A percentile compares a stretch with the other conserved stretches of the same genome.
These are phyloP conservation scores for Ophiobolus disseminans DNA, from an alignment of 2,329 filamentous ascomycete species.

Conservation along the genomic window DNA sequence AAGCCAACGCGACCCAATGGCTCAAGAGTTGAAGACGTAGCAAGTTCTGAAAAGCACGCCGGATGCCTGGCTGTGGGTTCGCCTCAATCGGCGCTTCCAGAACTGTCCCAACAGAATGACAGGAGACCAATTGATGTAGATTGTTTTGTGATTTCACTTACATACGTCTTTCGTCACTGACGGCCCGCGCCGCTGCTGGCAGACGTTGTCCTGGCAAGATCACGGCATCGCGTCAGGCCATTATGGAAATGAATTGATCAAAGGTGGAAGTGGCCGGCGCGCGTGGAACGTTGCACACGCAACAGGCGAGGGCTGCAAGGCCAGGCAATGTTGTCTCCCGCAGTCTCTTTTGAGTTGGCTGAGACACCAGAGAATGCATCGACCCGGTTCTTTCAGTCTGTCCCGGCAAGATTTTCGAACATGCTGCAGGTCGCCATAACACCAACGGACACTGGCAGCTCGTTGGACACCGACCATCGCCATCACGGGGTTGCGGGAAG, in stretches of 20 bases:
- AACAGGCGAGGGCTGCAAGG: constrained; percentile 23
- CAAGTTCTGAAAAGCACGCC: too few relatives aligned
- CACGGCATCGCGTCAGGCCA: constrained; percentile 36
- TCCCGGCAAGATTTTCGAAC: constrained; percentile 37
- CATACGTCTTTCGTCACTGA: constrained; percentile 16
- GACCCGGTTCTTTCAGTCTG: constrained; percentile 33
- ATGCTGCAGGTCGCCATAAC: constrained; percentile 47
- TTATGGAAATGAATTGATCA: constrained; percentile 28
- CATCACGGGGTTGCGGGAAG: constrained; percentile 47
- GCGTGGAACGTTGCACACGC: constrained; percentile 38
- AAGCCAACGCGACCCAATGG: too few relatives aligned
- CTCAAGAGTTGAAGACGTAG: too few relatives aligned
- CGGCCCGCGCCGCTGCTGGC: constrained; percentile 39
- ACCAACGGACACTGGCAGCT: constrained; percentile 31
- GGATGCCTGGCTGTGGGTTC: too few relatives aligned
- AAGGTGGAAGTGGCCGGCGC: constrained; percentile 30
- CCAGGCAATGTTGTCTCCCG: constrained; percentile 24
- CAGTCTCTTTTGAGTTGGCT: constrained; percentile 31
- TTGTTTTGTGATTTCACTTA: constrained; percentile 2
- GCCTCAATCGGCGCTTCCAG: too few relatives aligned
- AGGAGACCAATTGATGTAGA: not conserved
- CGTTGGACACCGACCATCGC: constrained; percentile 37
- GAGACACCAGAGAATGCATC: constrained; percentile 38
- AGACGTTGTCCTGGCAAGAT: constrained; percentile 29
- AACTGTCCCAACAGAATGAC: not conserved